A percentile compares a stretch with the other conserved stretches of the same genome.
Evolutionary conservation across 345 rosid genomes (phyloP).

Genomic region (Firmiana major): DNA sequence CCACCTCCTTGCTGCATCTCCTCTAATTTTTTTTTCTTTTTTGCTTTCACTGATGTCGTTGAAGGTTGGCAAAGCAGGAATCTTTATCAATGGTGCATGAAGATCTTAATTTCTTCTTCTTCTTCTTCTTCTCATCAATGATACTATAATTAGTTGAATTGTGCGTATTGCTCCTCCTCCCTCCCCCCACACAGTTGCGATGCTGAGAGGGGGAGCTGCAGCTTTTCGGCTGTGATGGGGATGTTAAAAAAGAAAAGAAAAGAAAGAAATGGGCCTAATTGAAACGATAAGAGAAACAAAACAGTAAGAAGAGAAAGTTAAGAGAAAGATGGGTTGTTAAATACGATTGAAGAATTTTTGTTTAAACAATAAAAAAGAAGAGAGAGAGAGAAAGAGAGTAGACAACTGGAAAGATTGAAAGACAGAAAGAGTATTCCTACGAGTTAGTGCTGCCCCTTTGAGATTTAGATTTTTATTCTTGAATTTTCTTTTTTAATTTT

Average conservation of each 20-base stretch:
- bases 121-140: constrained; percentile 15
- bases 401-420: constrained; percentile 35
- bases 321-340: constrained; percentile 17
- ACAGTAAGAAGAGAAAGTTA: constrained; percentile 15
- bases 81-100: constrained; percentile 11
- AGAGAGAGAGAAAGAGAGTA: constrained; percentile 11
- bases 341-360: background rate
- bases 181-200: background rate
- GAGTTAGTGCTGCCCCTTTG: constrained; percentile 35
- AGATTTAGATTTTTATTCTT: constrained; percentile 18
- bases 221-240: background rate
- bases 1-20: constrained; percentile 54
- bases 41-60: background rate
- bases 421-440: constrained; percentile 35
- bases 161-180: background rate
- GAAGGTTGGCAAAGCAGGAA: background rate
- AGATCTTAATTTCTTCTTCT: background rate
- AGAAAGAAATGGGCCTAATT: constrained; percentile 3
- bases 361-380: background rate
- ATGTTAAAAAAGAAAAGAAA: background rate
- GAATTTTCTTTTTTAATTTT: background rate
- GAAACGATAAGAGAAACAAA: background rate
- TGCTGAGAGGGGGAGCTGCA: constrained; percentile 8
- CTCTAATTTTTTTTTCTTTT: background rate
- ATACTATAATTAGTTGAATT: background rate